phyloP scores from a whole-genome alignment of 2,329 filamentous ascomycete genomes.

The Alternaria triticina region DNA sequence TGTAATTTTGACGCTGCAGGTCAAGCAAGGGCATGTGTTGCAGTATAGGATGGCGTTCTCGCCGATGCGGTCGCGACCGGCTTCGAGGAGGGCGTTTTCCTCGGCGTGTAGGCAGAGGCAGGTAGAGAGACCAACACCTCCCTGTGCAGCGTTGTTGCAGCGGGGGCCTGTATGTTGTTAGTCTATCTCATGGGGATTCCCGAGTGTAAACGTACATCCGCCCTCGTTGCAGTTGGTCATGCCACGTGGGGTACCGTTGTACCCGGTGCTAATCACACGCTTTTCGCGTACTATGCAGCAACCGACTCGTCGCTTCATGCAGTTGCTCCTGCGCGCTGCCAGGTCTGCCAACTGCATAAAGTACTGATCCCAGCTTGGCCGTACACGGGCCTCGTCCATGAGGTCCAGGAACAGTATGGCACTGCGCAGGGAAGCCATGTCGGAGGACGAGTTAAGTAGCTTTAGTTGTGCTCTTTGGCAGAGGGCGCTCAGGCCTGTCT shows the following conservation, averaged over 20 bases:
- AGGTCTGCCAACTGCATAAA: constrained; percentile 97
- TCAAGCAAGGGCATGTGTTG: constrained; percentile 95
- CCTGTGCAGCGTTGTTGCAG: constrained; percentile 77
- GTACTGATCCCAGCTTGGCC: constrained; percentile 94
- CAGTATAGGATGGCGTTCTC: constrained; percentile 87
- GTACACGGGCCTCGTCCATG: constrained; percentile 76
- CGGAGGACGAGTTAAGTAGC: constrained; percentile 82
- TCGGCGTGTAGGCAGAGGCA: constrained; percentile 98
- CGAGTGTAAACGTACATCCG: constrained; percentile 65
- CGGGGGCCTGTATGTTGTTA: constrained; percentile 57
- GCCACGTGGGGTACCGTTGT: constrained; percentile 94
- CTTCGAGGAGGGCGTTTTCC: constrained; percentile 95
- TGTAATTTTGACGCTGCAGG: constrained; percentile 97
- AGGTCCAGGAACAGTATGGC: constrained; percentile 79
- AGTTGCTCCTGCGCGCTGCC: constrained; percentile 89
- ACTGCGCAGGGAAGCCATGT: constrained; percentile 72
- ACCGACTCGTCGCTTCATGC: constrained; percentile 96
- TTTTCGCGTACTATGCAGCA: constrained; percentile 88
- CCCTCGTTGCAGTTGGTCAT: constrained; percentile 91
- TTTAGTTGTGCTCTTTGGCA: constrained; percentile 83
- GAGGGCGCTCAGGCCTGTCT: constrained; percentile 72
- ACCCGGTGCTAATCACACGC: constrained; percentile 91
- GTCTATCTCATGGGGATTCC: not conserved
- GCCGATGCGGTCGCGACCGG: constrained; percentile 86
- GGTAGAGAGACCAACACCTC: constrained; percentile 77